Conservation (phyloP, 768 basidiomycete species). For the Mycena galericulata region DNA sequence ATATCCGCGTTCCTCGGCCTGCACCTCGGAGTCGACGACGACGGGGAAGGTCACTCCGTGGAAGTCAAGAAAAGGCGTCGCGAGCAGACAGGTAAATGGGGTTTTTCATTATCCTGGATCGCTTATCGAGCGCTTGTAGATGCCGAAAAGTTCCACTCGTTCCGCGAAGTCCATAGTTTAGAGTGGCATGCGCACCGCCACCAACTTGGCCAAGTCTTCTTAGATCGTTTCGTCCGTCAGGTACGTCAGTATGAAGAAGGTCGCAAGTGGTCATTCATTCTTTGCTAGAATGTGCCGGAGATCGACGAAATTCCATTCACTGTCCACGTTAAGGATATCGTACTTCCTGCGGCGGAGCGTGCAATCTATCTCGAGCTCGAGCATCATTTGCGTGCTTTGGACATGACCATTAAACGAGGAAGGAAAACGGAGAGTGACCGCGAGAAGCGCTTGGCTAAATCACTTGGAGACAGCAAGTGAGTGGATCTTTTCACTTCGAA, state of each 20-base stretch:
- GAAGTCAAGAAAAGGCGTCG: slow-evolving; percentile 84
- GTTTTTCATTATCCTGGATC: background rate
- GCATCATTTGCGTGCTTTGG: slow-evolving; percentile 90
- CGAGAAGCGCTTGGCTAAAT: slow-evolving; percentile 87
- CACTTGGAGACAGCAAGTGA: slow-evolving; percentile 90
- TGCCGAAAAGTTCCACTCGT: slow-evolving; percentile 95
- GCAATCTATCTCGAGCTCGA: slow-evolving; percentile 96
- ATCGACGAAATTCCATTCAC: slow-evolving; percentile 94
- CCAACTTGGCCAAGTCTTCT: slow-evolving; percentile 82
- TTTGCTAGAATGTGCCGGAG: slow-evolving; percentile 87
- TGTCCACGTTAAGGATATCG: slow-evolving; percentile 69
- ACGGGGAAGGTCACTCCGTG: slow-evolving; percentile 80
- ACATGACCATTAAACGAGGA: slow-evolving; percentile 80
- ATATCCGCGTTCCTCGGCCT: slow-evolving; percentile 89
- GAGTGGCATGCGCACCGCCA: slow-evolving; percentile 95
- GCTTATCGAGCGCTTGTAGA: slow-evolving; percentile 56
- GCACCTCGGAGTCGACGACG: slow-evolving; percentile 94
- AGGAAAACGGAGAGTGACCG: slow-evolving; percentile 85
- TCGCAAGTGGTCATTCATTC: background rate
- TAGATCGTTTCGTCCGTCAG: slow-evolving; percentile 88
- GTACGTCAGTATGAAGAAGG: slow-evolving; percentile 52
- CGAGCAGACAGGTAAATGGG: slow-evolving; percentile 83
- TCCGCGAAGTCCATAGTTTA: slow-evolving; percentile 91
- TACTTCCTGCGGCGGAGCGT: slow-evolving; percentile 91
- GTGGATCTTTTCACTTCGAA: slow-evolving; percentile 42